Evolutionary conservation across 495 filamentous ascomycete genomes (phyloP).

Genomic region (Emericellopsis terricola): DNA sequence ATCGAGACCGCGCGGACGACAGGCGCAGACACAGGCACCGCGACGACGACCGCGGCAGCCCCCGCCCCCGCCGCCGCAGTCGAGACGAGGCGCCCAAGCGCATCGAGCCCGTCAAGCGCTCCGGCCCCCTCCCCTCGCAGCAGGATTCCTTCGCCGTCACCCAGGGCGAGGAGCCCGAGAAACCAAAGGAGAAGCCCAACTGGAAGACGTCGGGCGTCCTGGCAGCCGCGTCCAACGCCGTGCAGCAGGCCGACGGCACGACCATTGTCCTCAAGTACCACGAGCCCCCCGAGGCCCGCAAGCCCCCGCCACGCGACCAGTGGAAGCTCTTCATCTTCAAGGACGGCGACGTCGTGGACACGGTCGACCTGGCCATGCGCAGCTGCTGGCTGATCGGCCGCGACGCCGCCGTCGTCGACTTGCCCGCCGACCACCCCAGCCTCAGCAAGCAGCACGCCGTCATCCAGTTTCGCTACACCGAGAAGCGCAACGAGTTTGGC

Average conservation of each 20-base stretch:
- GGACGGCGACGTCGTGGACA: slow-evolving; percentile 57
- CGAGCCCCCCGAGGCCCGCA: slow-evolving; percentile 84
- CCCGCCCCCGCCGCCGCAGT: slow-evolving; percentile 2
- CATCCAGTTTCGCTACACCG: slow-evolving; percentile 75
- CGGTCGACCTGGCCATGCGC: slow-evolving; percentile 51
- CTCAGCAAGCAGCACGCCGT: slow-evolving; percentile 90
- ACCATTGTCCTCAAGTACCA: slow-evolving; percentile 81
- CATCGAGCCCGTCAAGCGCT: slow-evolving; percentile 16
- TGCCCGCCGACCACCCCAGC: slow-evolving; percentile 76
- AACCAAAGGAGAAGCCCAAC: slow-evolving; percentile 78
- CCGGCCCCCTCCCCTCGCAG: slow-evolving; percentile 52
- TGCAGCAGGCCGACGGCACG: slow-evolving; percentile 45
- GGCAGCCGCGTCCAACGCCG: slow-evolving; percentile 74
- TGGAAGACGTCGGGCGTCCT: slow-evolving; percentile 64
- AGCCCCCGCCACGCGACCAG: slow-evolving; percentile 54
- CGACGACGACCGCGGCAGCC: slow-evolving; percentile 4
- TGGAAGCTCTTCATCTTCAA: slow-evolving; percentile 96
- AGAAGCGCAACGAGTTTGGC: slow-evolving; percentile 70
- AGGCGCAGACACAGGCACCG: slow-evolving; percentile 4
- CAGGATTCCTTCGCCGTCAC: slow-evolving; percentile 44
- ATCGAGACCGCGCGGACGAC: slow-evolving; percentile 1
- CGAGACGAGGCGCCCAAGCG: slow-evolving; percentile 4
- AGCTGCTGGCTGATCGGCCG: slow-evolving; percentile 86
- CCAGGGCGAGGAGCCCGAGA: slow-evolving; percentile 27
- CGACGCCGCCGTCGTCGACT: slow-evolving; percentile 62